A percentile compares a stretch with the other conserved stretches of the same genome.
Conservation (phyloP, 768 basidiomycete species). For the Boletus speciosus region DNA sequence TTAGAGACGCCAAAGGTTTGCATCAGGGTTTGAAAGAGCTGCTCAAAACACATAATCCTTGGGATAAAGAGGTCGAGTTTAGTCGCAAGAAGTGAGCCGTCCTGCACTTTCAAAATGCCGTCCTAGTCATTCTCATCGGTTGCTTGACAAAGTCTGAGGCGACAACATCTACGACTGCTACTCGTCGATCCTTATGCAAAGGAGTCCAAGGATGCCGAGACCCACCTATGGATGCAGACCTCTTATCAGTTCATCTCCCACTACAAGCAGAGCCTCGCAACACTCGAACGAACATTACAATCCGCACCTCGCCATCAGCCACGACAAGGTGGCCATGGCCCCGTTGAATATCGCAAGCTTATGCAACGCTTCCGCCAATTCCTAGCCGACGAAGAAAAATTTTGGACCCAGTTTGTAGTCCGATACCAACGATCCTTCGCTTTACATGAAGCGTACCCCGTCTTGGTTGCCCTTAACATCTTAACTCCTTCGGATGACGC, state of each 20-base stretch:
- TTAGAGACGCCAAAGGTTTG: constrained; percentile 75
- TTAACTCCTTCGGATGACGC: constrained; percentile 39
- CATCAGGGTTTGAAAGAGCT: constrained; percentile 73
- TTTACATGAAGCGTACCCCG: constrained; percentile 59
- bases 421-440: constrained; percentile 71
- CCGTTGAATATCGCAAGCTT: constrained; percentile 83
- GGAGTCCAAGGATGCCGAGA: constrained; percentile 78
- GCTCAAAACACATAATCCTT: constrained; percentile 71
- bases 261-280: constrained; percentile 73
- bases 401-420: constrained; percentile 79
- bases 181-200: constrained; percentile 64
- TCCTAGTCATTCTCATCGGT: constrained; percentile 6
- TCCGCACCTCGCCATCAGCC: constrained; percentile 36
- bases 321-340: constrained; percentile 46
- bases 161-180: constrained; percentile 65
- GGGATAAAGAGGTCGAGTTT: constrained; percentile 83
- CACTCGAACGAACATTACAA: constrained; percentile 58
- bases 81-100: constrained; percentile 75
- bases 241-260: constrained; percentile 79
- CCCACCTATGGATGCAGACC: constrained; percentile 89
- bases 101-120: constrained; percentile 4
- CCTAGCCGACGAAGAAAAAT: constrained; percentile 85
- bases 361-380: constrained; percentile 88
- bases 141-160: constrained; percentile 52
- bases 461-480: constrained; percentile 58